Evolutionary conservation across 2,329 filamentous ascomycete genomes (phyloP).

Genomic region (Xylariaceae sp.): DNA sequence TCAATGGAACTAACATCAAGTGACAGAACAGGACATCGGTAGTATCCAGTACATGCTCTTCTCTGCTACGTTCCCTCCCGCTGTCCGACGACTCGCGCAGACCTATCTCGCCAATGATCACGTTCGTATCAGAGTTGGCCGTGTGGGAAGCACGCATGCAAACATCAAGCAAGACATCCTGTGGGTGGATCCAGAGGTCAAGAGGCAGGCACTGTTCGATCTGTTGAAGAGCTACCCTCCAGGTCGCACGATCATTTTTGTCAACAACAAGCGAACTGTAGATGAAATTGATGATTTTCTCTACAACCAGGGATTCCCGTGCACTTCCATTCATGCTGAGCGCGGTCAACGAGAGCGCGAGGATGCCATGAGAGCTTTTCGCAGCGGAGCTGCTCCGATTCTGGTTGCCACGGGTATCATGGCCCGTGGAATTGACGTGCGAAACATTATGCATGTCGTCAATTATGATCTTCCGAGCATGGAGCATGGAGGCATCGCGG

Average conservation of each 20-base stretch:
- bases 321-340: conserved; percentile 81
- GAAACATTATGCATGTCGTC: conserved; percentile 83
- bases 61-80: conserved; percentile 87
- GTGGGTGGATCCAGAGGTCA: conserved; percentile 58
- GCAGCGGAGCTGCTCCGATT: conserved; percentile 67
- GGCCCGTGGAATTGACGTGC: conserved; percentile 83
- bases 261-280: conserved; percentile 71
- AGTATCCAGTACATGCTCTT: conserved; percentile 74
- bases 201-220: conserved; percentile 66
- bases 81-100: conserved; percentile 68
- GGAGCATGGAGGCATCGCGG: conserved; percentile 78
- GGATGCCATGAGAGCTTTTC: conserved; percentile 83
- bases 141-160: conserved; percentile 72
- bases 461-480: conserved; percentile 81
- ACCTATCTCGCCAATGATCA: conserved; percentile 69
- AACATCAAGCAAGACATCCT: conserved; percentile 80
- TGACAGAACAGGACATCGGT: conserved; percentile 66
- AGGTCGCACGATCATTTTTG: conserved; percentile 80
- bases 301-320: conserved; percentile 73
- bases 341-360: conserved; percentile 89
- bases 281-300: conserved; percentile 85
- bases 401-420: conserved; percentile 81
- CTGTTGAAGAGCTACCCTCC: conserved; percentile 60
- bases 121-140: conserved; percentile 78
- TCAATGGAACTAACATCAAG: conserved; percentile 23